Percentiles rank a stretch among this genome's conserved stretches.
These are phyloP conservation scores for Coprinopsis cinerea DNA, from an alignment of 768 basidiomycete species.

Conservation along the genomic window DNA sequence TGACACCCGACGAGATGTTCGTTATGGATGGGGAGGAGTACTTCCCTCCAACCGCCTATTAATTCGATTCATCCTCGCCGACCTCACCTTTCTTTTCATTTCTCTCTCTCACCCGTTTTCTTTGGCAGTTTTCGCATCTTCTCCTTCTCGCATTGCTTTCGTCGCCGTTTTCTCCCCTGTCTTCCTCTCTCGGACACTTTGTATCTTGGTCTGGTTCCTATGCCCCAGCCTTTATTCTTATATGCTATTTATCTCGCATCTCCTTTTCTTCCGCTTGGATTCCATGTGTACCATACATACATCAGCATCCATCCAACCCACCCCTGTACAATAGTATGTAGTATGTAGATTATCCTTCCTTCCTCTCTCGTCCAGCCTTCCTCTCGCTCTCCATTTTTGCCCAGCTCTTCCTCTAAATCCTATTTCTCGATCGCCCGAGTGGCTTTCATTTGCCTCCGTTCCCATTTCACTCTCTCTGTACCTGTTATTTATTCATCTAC, in stretches of 20 bases:
- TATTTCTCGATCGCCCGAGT: too few relatives aligned
- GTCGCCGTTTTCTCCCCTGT: neutral
- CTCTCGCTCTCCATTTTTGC: neutral
- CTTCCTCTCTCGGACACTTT: neutral
- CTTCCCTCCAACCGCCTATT: conserved; percentile 12
- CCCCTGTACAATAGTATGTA: conserved; percentile 2
- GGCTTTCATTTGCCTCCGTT: too few relatives aligned
- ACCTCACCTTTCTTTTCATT: neutral
- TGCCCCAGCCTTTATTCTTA: neutral
- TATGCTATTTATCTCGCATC: neutral
- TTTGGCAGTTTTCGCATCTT: too few relatives aligned
- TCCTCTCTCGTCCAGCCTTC: neutral
- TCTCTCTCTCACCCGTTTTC: neutral
- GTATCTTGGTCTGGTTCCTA: neutral
- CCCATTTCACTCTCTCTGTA: too few relatives aligned
- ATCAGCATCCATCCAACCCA: neutral
- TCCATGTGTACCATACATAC: neutral
- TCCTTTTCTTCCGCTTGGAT: neutral
- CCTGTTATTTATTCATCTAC: too few relatives aligned
- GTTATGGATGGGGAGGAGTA: conserved; percentile 24
- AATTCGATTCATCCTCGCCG: neutral
- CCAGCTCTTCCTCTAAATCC: neutral
- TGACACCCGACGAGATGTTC: conserved; percentile 19
- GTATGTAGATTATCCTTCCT: neutral
- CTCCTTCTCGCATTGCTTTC: neutral